Conservation (phyloP, 2,329 filamentous ascomycete genomes). For the Microdochium trichocladiopsis region DNA sequence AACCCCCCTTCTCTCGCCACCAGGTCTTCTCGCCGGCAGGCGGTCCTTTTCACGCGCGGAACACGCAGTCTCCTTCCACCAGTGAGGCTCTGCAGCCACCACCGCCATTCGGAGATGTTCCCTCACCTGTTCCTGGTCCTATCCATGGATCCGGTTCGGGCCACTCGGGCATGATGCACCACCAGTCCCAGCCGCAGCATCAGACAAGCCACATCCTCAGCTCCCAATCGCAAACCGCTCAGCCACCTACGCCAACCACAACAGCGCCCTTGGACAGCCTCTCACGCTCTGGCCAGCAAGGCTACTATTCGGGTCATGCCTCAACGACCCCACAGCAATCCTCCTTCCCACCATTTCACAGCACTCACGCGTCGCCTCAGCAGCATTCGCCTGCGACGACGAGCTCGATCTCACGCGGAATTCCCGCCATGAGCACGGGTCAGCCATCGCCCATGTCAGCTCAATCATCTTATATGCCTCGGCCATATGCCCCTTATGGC, state of each 20-base stretch:
- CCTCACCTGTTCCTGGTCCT: constrained; percentile 56
- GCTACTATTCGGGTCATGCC: constrained; percentile 51
- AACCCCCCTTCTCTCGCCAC: constrained; percentile 31
- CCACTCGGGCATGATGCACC: constrained; percentile 21
- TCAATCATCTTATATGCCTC: constrained; percentile 40
- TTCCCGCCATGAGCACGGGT: constrained; percentile 26
- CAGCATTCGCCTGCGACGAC: constrained; percentile 43
- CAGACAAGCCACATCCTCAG: constrained; percentile 36
- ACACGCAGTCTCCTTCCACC: constrained; percentile 50
- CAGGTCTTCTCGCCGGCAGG: constrained; percentile 21
- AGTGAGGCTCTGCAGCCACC: constrained; percentile 50
- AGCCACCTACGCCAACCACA: constrained; percentile 43
- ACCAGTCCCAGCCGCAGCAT: constrained; percentile 15
- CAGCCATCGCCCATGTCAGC: constrained; percentile 45
- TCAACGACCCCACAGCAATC: constrained; percentile 39
- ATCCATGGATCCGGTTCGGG: constrained; percentile 42
- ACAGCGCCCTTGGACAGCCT: constrained; percentile 54
- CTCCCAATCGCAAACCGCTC: constrained; percentile 37
- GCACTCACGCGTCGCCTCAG: constrained; percentile 17
- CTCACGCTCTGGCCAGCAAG: constrained; percentile 47
- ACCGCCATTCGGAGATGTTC: constrained; percentile 61
- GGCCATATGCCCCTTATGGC: constrained; percentile 30
- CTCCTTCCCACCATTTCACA: constrained; percentile 36
- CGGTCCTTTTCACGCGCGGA: constrained; percentile 38
- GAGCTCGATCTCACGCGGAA: constrained; percentile 20